Evolutionary conservation across 2,329 filamentous ascomycete genomes (phyloP).

Genomic region (Aureobasidium sp.): DNA sequence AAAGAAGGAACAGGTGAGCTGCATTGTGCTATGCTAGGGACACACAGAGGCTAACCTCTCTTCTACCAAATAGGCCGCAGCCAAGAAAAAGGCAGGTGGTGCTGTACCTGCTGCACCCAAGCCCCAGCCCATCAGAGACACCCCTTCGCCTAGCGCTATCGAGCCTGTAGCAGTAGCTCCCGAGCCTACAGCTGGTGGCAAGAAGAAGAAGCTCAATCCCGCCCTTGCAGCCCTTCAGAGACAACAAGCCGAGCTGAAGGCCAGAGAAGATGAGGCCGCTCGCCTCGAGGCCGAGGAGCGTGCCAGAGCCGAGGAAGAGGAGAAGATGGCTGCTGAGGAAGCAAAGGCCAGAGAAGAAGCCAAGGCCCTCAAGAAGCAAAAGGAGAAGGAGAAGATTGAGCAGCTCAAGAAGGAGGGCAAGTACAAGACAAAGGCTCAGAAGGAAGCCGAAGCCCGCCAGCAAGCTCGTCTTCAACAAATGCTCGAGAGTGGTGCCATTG

Average conservation of each 20-base stretch:
- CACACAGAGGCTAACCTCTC: neutral
- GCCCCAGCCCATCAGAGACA: constrained; percentile 26
- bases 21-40: neutral
- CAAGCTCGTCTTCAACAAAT: constrained; percentile 79
- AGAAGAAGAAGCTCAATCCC: constrained; percentile 83
- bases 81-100: constrained; percentile 64
- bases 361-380: constrained; percentile 71
- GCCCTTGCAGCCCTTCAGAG: constrained; percentile 67
- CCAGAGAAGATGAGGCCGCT: constrained; percentile 56
- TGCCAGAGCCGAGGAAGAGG: constrained; percentile 56
- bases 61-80: constrained; percentile 38
- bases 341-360: constrained; percentile 64
- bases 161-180: constrained; percentile 45
- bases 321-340: constrained; percentile 59
- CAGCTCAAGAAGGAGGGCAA: constrained; percentile 83
- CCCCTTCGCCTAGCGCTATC: neutral
- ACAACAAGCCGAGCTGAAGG: constrained; percentile 71
- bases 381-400: constrained; percentile 77
- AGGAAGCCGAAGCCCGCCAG: constrained; percentile 69
- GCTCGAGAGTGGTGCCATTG: constrained; percentile 63
- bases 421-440: constrained; percentile 78
- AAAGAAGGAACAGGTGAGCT: constrained; percentile 87
- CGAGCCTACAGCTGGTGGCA: constrained; percentile 48
- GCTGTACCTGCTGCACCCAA: constrained; percentile 42
- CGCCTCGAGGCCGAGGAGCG: constrained; percentile 54